phyloP scores from a whole-genome alignment of 139 green algal genomes.

The Ettlia oleoabundans region DNA sequence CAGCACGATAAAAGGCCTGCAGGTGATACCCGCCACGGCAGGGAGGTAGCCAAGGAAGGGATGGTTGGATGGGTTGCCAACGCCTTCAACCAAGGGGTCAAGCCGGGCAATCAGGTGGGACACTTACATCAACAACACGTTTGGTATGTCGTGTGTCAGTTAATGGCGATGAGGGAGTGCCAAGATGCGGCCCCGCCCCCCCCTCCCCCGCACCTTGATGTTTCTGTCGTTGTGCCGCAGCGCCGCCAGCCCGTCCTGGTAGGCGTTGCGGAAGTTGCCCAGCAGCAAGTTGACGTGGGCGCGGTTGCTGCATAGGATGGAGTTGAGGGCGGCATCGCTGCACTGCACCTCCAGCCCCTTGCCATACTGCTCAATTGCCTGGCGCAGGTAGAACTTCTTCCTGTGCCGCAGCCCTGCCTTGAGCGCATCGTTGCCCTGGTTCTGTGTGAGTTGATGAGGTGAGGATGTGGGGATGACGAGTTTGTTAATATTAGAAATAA shows the following conservation, averaged over 20 bases:
- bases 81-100: too few species aligned
- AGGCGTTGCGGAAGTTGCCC: constrained; percentile 77
- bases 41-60: neutral
- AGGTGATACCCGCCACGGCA: too few species aligned
- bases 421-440: constrained; percentile 80
- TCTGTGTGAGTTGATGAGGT: constrained; percentile 42
- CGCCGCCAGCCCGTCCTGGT: constrained; percentile 66
- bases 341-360: constrained; percentile 64
- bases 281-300: constrained; percentile 83
- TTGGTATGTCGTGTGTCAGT: too few species aligned
- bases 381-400: constrained; percentile 79
- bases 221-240: constrained; percentile 55
- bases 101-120: too few species aligned
- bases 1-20: constrained; percentile 74
- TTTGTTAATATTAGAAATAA: too few species aligned
- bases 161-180: neutral
- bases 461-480: too few species aligned
- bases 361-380: constrained; percentile 79
- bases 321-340: constrained; percentile 44
- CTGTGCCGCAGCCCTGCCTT: constrained; percentile 67
- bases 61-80: neutral
- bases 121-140: too few species aligned
- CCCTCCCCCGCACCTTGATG: constrained; percentile 63
- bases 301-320: constrained; percentile 74
- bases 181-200: neutral